Evolutionary conservation across 2,329 filamentous ascomycete species (phyloP), one percentile per base, ranked within the genome.

Genomic region (Keithomyces neogunnii): DNA sequence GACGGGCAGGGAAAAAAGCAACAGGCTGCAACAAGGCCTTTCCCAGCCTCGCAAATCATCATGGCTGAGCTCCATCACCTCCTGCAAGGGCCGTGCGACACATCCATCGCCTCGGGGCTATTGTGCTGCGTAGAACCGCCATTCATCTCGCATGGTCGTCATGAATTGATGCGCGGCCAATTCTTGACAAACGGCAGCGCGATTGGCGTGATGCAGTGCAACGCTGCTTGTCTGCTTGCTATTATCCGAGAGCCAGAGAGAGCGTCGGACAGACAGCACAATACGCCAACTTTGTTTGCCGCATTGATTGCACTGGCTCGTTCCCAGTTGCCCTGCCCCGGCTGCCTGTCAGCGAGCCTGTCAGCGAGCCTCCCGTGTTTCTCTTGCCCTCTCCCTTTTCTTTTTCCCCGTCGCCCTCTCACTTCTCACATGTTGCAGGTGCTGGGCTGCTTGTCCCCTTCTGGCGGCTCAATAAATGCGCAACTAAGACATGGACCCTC

Each of bases 401-500:
- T 49, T 44, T 42, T 49, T 35, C 38, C 26, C 36, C 26, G 11
- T 26, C n/a, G 28, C 36, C 5, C 26, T 6, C 38, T 5, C 38
- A 10, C 26, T 31, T 30, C 26, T 30, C 26, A 44, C 28, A 11
- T 9, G 26, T 11, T 48, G 6, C 33, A 36, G 26, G 36, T 13
- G 19, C 11, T 45, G 28, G 28, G 7, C 3, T 13, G 43, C 19
- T 19, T 19, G 19, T 19, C 19, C 19, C 19, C 19, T 19, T 19
- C 19, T 19, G 19, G 19, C 19, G 36, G 33, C 35, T 13, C 29
- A 19, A 26, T 28, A 13, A 44, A 44, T 44, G n/a, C 40, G 40
- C 28, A 44, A 44, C 40, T 40, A 52, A 52, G 47, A 49, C 42
- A 49, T 52, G 51, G 32, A 44, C 42, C 50, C 35, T 43, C 43